Conservation (phyloP, 169 alveolate species). For the Ichthyophthirius multifiliis region DNA sequence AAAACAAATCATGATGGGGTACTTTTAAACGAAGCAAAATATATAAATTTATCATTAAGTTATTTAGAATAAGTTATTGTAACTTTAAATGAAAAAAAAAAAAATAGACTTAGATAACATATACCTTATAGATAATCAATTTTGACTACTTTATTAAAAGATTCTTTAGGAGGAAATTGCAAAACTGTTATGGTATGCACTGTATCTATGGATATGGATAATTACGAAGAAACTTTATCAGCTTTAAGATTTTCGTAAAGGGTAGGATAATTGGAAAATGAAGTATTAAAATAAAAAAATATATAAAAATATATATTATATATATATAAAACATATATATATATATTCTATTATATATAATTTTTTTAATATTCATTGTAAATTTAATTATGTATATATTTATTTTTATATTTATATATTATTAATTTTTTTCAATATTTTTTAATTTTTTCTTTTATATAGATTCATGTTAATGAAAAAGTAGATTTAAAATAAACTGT, state of each 20-base stretch:
- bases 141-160: conserved; percentile 84
- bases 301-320: neutral
- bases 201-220: conserved; percentile 64
- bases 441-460: neutral
- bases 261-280: conserved; percentile 68
- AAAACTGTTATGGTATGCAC: conserved; percentile 82
- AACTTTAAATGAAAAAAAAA: conserved; percentile 74
- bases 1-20: conserved; percentile 45
- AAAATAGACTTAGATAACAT: conserved; percentile 70
- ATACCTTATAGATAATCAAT: conserved; percentile 84
- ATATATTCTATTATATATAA: too few relatives aligned
- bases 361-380: too few relatives aligned
- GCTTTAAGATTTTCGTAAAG: conserved; percentile 80
- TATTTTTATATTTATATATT: too few relatives aligned
- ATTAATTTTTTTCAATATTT: too few relatives aligned
- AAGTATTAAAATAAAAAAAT: conserved; percentile 29
- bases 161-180: conserved; percentile 86
- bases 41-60: conserved; percentile 74
- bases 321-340: too few relatives aligned
- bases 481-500: conserved; percentile 50
- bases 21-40: conserved; percentile 58
- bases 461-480: conserved; percentile 44
- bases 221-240: conserved; percentile 73
- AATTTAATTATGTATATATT: too few relatives aligned
- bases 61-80: conserved; percentile 80